phyloP scores from a whole-genome alignment of 805 yeast genomes.

The Novakomyces olei region DNA sequence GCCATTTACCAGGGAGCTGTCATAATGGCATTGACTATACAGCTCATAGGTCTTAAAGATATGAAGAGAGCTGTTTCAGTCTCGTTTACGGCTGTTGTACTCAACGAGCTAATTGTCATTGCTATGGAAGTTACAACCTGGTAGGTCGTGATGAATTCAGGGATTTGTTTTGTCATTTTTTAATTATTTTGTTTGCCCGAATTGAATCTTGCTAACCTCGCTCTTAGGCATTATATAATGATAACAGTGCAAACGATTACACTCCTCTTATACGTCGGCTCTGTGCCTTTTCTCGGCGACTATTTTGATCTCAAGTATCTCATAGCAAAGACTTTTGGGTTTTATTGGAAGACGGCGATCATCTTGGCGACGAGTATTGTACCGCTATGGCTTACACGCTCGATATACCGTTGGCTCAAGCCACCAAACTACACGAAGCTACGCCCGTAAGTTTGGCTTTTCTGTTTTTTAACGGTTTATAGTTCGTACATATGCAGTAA shows the following conservation, averaged over 20 bases:
- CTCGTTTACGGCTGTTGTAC: conserved; percentile 53
- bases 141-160: conserved; percentile 16
- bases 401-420: conserved; percentile 48
- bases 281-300: conserved; percentile 70
- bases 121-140: conserved; percentile 82
- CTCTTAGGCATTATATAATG: conserved; percentile 35
- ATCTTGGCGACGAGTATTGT: conserved; percentile 49
- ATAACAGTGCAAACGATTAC: conserved; percentile 50
- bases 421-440: conserved; percentile 97
- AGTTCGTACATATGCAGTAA: too few relatives aligned
- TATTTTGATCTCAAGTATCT: conserved; percentile 39
- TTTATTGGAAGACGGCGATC: conserved; percentile 45
- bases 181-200: neutral
- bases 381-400: conserved; percentile 76
- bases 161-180: neutral
- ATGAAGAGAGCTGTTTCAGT: conserved; percentile 48
- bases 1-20: conserved; percentile 63
- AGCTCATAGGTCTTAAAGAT: conserved; percentile 38
- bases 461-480: too few relatives aligned
- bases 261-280: conserved; percentile 37
- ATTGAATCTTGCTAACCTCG: neutral
- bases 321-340: conserved; percentile 23
- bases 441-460: conserved; percentile 38
- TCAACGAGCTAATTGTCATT: conserved; percentile 84
- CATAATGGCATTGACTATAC: conserved; percentile 64